Evolutionary conservation across 2,329 filamentous ascomycete genomes (phyloP).

Genomic region (Apiospora rasikravindrae): DNA sequence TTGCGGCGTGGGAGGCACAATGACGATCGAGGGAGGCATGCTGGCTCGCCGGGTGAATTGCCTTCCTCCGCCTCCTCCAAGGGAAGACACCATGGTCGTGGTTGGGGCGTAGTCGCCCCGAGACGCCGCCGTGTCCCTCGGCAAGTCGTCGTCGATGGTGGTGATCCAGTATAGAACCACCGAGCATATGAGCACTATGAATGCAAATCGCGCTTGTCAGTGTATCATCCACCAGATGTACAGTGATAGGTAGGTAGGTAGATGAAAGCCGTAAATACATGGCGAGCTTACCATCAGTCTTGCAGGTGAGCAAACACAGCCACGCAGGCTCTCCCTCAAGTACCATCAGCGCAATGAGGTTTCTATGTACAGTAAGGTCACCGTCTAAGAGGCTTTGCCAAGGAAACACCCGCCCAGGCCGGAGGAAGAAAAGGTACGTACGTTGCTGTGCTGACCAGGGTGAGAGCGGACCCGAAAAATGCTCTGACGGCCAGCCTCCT

Average conservation of each 20-base stretch:
- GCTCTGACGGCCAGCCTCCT: not conserved
- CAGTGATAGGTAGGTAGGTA: too few relatives aligned
- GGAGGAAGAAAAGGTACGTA: not conserved
- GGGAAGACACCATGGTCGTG: not conserved
- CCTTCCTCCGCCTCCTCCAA: not conserved
- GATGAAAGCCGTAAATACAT: not conserved
- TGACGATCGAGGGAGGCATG: not conserved
- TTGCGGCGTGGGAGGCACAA: not conserved
- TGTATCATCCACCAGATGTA: not conserved
- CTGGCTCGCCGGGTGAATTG: not conserved
- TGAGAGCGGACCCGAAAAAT: not conserved
- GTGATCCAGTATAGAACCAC: not conserved
- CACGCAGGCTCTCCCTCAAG: conserved; percentile 15
- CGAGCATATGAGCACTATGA: not conserved
- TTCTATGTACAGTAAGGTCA: not conserved
- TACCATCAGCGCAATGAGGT: not conserved
- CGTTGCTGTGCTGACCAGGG: not conserved
- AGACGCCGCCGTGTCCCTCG: not conserved
- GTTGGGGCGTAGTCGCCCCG: not conserved
- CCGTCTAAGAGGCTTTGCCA: not conserved
- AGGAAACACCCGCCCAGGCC: too few relatives aligned
- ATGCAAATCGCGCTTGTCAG: not conserved
- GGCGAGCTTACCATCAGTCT: not conserved
- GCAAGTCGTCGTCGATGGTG: not conserved
- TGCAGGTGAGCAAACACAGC: conserved; percentile 6